Percentiles rank a stretch among this genome's conserved stretches.
Conservation (phyloP, 2,329 filamentous ascomycete species). For the Alternaria angustiovoidea region DNA sequence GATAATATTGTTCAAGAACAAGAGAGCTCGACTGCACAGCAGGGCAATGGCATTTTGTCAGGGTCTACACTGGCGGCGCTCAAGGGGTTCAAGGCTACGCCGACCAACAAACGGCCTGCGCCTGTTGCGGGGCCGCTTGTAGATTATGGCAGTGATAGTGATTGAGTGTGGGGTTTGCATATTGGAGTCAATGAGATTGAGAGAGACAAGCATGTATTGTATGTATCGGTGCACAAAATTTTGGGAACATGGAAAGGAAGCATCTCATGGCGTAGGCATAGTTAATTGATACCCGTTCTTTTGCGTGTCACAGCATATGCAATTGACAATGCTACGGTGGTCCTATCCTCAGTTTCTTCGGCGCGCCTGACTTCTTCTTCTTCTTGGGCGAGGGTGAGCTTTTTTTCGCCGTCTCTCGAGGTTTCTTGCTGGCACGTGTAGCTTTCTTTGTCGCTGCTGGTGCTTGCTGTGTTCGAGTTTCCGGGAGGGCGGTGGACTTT, state of each 20-base stretch:
- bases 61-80: constrained; percentile 82
- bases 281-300: constrained; percentile 11
- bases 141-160: constrained; percentile 85
- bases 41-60: constrained; percentile 76
- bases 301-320: neutral
- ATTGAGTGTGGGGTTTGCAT: constrained; percentile 35
- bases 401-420: too few species aligned
- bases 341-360: neutral
- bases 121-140: constrained; percentile 76
- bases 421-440: too few species aligned
- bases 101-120: constrained; percentile 61
- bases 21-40: neutral
- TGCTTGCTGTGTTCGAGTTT: too few species aligned
- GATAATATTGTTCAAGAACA: constrained; percentile 30
- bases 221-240: neutral
- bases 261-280: constrained; percentile 3
- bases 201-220: neutral
- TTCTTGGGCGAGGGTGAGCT: too few species aligned
- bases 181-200: neutral
- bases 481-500: neutral
- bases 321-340: neutral
- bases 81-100: constrained; percentile 58
- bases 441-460: too few species aligned
- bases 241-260: neutral
- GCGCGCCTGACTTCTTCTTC: neutral